Conservation (phyloP, 2,329 filamentous ascomycete species). For the Venturia nashicola region DNA sequence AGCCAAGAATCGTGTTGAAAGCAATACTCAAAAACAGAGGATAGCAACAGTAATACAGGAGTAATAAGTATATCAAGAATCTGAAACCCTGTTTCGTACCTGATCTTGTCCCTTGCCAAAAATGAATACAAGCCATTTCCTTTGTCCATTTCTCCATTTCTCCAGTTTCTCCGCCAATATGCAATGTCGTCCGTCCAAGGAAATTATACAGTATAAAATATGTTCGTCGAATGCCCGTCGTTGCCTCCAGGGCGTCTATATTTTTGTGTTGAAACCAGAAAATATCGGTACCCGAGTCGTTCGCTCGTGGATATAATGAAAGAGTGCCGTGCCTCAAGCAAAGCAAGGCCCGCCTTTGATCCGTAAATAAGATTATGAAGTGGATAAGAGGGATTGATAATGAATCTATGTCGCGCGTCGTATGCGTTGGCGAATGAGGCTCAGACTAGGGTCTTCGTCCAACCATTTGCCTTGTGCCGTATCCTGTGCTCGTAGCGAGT, state of each 20-base stretch:
- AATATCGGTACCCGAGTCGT: background rate
- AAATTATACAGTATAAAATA: background rate
- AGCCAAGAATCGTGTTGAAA: no score
- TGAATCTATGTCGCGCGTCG: background rate
- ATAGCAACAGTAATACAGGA: background rate
- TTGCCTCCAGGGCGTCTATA: background rate
- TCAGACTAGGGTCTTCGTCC: constrained; percentile 45
- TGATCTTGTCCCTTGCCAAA: background rate
- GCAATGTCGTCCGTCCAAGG: background rate
- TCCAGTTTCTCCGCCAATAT: background rate
- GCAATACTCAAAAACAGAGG: background rate
- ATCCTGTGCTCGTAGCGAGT: constrained; percentile 43
- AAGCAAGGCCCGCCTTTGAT: background rate
- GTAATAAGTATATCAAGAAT: background rate
- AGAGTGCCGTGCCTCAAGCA: background rate
- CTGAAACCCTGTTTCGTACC: background rate
- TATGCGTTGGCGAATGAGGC: constrained; percentile 26
- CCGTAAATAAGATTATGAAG: background rate
- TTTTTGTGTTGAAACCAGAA: background rate
- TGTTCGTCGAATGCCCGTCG: background rate
- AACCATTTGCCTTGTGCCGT: constrained; percentile 47
- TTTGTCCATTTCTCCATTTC: background rate
- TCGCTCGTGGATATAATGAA: background rate
- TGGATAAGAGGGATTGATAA: background rate
- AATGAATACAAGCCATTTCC: background rate